Conservation (phyloP, 2,329 filamentous ascomycete species). For the Fusarium nisikadoi region DNA sequence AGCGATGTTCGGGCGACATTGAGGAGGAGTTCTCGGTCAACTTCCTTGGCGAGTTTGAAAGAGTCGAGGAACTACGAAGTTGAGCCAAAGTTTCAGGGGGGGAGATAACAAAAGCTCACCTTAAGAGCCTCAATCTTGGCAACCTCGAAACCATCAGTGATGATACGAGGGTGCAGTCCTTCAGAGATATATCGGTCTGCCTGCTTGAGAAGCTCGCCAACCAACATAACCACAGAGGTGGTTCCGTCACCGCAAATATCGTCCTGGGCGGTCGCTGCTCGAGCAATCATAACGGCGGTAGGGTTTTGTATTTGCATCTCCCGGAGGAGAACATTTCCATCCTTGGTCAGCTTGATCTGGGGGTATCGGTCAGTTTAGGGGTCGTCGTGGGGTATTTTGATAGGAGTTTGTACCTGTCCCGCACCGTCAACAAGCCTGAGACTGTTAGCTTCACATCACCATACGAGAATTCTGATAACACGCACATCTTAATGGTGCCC, state of each 20-base stretch:
- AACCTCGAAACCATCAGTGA: slow-evolving; percentile 97
- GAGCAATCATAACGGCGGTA: slow-evolving; percentile 86
- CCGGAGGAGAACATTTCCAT: slow-evolving; percentile 86
- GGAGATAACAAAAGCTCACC: slow-evolving; percentile 56
- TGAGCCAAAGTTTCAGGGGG: slow-evolving; percentile 2
- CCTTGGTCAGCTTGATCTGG: slow-evolving; percentile 98
- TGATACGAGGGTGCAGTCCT: slow-evolving; percentile 94
- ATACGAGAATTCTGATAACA: not conserved
- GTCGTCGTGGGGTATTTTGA: slow-evolving; percentile 42
- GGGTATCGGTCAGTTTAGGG: slow-evolving; percentile 46
- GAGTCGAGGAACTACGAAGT: slow-evolving; percentile 81
- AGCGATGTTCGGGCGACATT: slow-evolving; percentile 95
- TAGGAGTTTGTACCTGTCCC: slow-evolving; percentile 65
- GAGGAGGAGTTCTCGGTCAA: slow-evolving; percentile 92
- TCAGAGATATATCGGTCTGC: slow-evolving; percentile 96
- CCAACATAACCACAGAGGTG: slow-evolving; percentile 92
- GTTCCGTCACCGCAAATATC: slow-evolving; percentile 98
- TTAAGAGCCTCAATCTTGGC: slow-evolving; percentile 93
- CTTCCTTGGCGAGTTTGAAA: slow-evolving; percentile 89
- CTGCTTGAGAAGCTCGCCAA: slow-evolving; percentile 97
- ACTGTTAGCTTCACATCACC: slow-evolving; percentile 42
- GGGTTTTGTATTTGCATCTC: slow-evolving; percentile 98
- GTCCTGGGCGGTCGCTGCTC: slow-evolving; percentile 94
- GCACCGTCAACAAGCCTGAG: slow-evolving; percentile 74
- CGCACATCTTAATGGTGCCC: slow-evolving; percentile 94